These are phyloP conservation scores for Botrytis hyacinthi DNA, from an alignment of 2,329 filamentous ascomycete species.

Conservation along the genomic window DNA sequence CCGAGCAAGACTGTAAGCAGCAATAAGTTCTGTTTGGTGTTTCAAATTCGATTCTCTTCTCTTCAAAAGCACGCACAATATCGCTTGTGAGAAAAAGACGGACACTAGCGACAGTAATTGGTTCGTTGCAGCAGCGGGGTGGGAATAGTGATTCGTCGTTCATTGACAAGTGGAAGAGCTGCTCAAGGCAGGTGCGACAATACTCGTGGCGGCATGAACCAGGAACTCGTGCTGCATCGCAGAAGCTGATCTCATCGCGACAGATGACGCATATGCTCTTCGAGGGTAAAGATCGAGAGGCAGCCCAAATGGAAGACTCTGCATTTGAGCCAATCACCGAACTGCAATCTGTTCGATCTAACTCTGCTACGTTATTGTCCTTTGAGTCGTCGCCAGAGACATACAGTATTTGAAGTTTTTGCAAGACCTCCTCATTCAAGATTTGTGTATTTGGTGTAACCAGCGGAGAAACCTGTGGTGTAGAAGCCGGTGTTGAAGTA, in stretches of 20 bases:
- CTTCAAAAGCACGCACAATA: slow-evolving; percentile 39
- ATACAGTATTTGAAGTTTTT: slow-evolving; percentile 28
- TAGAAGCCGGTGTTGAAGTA: background rate
- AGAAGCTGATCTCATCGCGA: slow-evolving; percentile 20
- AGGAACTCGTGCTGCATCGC: slow-evolving; percentile 27
- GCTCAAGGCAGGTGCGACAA: slow-evolving; percentile 48
- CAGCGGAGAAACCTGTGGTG: background rate
- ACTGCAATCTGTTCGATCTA: background rate
- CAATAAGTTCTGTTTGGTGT: slow-evolving; percentile 54
- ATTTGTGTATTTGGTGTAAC: background rate
- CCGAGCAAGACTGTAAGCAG: slow-evolving; percentile 43
- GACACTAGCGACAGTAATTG: slow-evolving; percentile 42
- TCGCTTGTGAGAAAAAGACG: slow-evolving; percentile 41
- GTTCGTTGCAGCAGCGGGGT: slow-evolving; percentile 50
- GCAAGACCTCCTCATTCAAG: slow-evolving; percentile 28
- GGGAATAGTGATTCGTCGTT: slow-evolving; percentile 54
- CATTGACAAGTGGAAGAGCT: slow-evolving; percentile 46
- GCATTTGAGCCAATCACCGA: background rate
- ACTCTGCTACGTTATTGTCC: background rate
- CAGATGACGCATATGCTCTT: slow-evolving; percentile 23
- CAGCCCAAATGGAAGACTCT: slow-evolving; percentile 21
- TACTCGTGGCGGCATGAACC: slow-evolving; percentile 48
- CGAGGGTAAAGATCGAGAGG: background rate
- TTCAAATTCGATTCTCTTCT: slow-evolving; percentile 49
- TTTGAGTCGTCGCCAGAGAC: background rate